Evolutionary conservation across 2,329 filamentous ascomycete genomes (phyloP).

Genomic region (Pseudocercospora pini-densiflorae): DNA sequence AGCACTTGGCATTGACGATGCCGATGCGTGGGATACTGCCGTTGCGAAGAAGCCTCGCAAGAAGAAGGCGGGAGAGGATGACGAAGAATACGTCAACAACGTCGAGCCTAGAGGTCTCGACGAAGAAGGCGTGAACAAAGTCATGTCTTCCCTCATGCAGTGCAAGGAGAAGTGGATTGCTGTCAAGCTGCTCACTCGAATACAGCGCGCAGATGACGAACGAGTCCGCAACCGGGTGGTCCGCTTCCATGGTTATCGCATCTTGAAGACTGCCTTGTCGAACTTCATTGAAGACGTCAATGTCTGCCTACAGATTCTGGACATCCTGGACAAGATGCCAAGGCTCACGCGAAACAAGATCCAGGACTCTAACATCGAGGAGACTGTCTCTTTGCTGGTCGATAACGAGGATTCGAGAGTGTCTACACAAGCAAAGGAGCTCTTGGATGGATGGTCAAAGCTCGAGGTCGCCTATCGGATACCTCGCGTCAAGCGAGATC

Average conservation of each 20-base stretch:
- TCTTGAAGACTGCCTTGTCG: constrained; percentile 83
- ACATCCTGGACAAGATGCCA: constrained; percentile 86
- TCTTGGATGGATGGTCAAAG: constrained; percentile 86
- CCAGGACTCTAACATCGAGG: constrained; percentile 91
- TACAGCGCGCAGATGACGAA: constrained; percentile 85
- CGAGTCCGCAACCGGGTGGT: constrained; percentile 86
- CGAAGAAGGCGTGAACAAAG: constrained; percentile 84
- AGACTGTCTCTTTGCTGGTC: constrained; percentile 70
- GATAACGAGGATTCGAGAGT: constrained; percentile 72
- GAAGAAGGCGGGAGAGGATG: constrained; percentile 89
- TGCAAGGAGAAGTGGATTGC: constrained; percentile 99
- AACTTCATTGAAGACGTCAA: constrained; percentile 90
- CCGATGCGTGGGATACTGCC: constrained; percentile 87
- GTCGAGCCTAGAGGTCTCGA: constrained; percentile 78
- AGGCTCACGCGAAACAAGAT: constrained; percentile 97
- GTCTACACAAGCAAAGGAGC: constrained; percentile 67
- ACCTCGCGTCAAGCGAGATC: constrained; percentile 83
- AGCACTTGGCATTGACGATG: constrained; percentile 92
- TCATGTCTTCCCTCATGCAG: constrained; percentile 96
- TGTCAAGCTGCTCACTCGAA: constrained; percentile 87
- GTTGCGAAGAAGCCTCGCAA: constrained; percentile 89
- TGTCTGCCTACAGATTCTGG: constrained; percentile 83
- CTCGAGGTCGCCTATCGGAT: constrained; percentile 92
- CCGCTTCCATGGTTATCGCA: constrained; percentile 96
- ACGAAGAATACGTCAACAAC: constrained; percentile 94